Conservation (phyloP, 495 filamentous ascomycete species). For the Emericellopsis terricola region DNA sequence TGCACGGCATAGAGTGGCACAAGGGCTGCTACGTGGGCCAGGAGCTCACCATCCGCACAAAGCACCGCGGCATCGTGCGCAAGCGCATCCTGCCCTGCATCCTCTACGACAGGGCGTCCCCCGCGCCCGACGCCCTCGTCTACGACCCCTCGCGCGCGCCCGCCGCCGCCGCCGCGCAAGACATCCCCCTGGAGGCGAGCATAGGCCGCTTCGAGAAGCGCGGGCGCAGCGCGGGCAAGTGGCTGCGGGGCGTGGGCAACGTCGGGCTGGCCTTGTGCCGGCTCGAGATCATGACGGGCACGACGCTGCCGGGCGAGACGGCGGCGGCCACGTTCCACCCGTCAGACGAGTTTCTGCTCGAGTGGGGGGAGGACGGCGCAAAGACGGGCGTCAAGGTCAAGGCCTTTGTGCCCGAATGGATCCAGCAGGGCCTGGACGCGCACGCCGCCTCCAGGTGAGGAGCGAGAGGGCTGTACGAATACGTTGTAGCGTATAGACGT, state of each 20-base stretch:
- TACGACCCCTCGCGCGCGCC: slow-evolving; percentile 26
- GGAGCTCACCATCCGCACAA: slow-evolving; percentile 86
- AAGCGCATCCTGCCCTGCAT: slow-evolving; percentile 77
- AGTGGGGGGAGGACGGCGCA: slow-evolving; percentile 9
- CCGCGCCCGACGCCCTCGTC: slow-evolving; percentile 16
- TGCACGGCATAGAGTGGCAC: slow-evolving; percentile 68
- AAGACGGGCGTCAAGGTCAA: slow-evolving; percentile 40
- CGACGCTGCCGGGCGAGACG: slow-evolving; percentile 44
- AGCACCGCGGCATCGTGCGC: slow-evolving; percentile 81
- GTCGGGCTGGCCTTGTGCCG: slow-evolving; percentile 78
- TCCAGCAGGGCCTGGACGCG: slow-evolving; percentile 20
- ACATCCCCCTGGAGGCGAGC: slow-evolving; percentile 16
- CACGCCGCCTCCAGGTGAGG: too few species aligned
- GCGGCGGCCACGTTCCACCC: slow-evolving; percentile 28
- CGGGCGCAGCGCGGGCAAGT: slow-evolving; percentile 60
- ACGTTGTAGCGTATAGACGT: too few species aligned
- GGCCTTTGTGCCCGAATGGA: slow-evolving; percentile 78
- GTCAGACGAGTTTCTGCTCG: slow-evolving; percentile 28
- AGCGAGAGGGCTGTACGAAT: too few species aligned
- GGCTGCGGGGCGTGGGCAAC: slow-evolving; percentile 58
- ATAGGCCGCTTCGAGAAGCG: slow-evolving; percentile 26
- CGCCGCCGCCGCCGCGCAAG: slow-evolving; percentile 5
- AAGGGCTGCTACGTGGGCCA: slow-evolving; percentile 97
- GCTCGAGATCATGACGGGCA: slow-evolving; percentile 74
- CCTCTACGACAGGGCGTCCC: slow-evolving; percentile 34